Conservation (phyloP, 2,329 filamentous ascomycete genomes). For the Neonectria neomacrospora region DNA sequence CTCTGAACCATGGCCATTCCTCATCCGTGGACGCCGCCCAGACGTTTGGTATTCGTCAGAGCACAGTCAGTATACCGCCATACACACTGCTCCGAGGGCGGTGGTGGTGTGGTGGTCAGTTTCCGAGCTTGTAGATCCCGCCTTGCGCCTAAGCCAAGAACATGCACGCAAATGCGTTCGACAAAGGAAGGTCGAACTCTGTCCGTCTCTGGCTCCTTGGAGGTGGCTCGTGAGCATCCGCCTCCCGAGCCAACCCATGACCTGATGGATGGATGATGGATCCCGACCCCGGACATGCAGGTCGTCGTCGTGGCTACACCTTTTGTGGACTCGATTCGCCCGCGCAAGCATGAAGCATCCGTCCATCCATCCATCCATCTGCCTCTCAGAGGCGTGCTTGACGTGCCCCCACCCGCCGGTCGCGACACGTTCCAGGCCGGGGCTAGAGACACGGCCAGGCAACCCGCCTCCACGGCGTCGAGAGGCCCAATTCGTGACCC, state of each 20-base stretch:
- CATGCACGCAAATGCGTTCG: background rate
- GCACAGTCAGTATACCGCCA: background rate
- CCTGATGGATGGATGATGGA: constrained; percentile 5
- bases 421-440: constrained; percentile 22
- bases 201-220: background rate
- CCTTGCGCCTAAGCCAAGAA: background rate
- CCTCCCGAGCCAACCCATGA: constrained; percentile 5
- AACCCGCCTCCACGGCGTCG: constrained; percentile 23
- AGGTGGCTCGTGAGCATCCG: background rate
- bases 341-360: constrained; percentile 17
- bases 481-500: constrained; percentile 30
- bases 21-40: constrained; percentile 20
- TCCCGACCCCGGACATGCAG: constrained; percentile 21
- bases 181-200: constrained; percentile 30
- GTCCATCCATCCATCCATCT: too few relatives aligned
- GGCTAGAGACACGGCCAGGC: constrained; percentile 29
- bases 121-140: background rate
- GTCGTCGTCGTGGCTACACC: constrained; percentile 21
- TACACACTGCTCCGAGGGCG: constrained; percentile 13
- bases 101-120: constrained; percentile 3
- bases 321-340: constrained; percentile 16
- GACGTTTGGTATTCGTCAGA: constrained; percentile 8
- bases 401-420: constrained; percentile 15
- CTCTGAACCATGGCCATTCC: constrained; percentile 37
- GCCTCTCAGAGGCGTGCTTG: constrained; percentile 23